A percentile compares a stretch with the other conserved stretches of the same genome.
phyloP scores from a whole-genome alignment of 176 grass and related monocot species.

The Pharus latifolius region DNA sequence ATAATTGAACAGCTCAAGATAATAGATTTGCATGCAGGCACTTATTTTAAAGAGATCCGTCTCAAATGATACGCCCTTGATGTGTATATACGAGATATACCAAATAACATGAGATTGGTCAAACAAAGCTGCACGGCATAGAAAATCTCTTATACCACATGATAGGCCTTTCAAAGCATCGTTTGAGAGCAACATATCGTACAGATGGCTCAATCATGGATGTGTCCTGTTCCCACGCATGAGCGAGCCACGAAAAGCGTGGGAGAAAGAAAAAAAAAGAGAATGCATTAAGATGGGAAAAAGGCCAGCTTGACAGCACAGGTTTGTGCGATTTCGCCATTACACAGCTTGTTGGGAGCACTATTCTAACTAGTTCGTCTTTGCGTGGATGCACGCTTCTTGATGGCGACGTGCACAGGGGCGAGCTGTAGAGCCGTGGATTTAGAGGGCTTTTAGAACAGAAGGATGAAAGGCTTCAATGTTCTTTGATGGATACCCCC shows the following conservation, averaged over 20 bases:
- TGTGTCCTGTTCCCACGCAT: neutral
- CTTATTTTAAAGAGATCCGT: too few species aligned
- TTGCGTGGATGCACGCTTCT: neutral
- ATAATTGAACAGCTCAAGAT: too few species aligned
- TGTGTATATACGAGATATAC: neutral
- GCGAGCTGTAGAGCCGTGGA: neutral
- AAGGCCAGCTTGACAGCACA: neutral
- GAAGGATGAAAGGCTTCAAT: neutral
- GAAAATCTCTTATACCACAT: neutral
- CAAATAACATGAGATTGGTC: neutral
- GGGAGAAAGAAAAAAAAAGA: neutral
- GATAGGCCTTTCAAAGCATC: neutral
- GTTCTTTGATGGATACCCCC: neutral
- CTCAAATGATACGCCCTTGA: too few species aligned
- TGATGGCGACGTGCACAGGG: neutral
- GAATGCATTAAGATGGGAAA: neutral
- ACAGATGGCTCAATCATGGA: neutral
- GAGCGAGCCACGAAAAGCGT: neutral
- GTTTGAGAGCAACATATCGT: neutral
- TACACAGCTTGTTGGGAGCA: too few species aligned
- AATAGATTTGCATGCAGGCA: too few species aligned
- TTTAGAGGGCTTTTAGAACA: too few species aligned
- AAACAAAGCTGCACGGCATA: slow-evolving; percentile 8
- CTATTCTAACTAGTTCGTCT: neutral
- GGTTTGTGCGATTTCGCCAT: too few species aligned